phyloP scores from a whole-genome alignment of 1,284 basidiomycete genomes.

The Marasmius tenuissimus region DNA sequence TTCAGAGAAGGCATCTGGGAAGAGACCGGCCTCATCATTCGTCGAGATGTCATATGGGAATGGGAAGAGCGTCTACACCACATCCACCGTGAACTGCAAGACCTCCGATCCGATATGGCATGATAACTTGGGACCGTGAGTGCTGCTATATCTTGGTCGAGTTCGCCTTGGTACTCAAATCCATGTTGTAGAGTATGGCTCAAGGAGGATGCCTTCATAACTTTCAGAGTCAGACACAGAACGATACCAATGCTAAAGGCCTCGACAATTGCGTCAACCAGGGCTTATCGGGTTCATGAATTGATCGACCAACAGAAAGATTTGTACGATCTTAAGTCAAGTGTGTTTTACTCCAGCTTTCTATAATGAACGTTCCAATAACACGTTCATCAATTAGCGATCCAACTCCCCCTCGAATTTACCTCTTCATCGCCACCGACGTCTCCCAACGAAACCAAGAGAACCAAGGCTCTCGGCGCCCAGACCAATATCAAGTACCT shows the following conservation, averaged over 20 bases:
- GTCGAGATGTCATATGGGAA: neutral
- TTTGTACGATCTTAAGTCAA: neutral
- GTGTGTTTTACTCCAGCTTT: neutral
- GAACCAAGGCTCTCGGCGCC: too few species aligned
- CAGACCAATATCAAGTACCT: neutral
- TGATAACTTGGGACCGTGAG: conserved; percentile 1
- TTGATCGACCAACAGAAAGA: neutral
- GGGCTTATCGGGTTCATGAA: neutral
- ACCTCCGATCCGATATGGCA: neutral
- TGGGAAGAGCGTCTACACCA: neutral
- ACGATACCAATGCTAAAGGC: neutral
- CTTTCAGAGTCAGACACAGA: neutral
- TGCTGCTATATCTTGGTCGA: too few species aligned
- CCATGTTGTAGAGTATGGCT: neutral
- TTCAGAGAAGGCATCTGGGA: neutral
- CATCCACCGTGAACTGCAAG: neutral
- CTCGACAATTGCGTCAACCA: neutral
- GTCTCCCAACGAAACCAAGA: neutral
- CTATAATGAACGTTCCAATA: neutral
- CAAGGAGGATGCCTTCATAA: neutral
- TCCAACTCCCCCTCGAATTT: neutral
- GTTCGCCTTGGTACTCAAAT: too few species aligned
- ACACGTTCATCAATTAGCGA: neutral
- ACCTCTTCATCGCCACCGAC: neutral
- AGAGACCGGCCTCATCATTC: neutral